Evolutionary conservation across 108 stramenopile genomes (phyloP), one percentile per base, ranked within the genome.

Genomic region (Craspedostauros australis): DNA sequence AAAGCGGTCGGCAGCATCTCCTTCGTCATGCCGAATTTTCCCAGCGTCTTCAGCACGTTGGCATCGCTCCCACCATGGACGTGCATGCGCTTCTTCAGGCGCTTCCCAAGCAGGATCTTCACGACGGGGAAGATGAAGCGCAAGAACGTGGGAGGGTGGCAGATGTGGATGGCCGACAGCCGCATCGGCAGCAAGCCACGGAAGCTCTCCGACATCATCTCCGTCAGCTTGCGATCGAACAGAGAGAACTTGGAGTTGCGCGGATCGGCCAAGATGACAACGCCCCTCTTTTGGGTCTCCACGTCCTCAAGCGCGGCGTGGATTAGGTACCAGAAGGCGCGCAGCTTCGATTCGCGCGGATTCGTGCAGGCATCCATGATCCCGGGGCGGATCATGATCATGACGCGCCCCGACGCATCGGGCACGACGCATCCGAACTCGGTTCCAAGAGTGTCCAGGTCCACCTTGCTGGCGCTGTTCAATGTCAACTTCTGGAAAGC

Each of bases 71-170:
- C 79, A 18, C 25, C 25, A 63, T 84, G 79, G 4, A 80, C 37
- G 19, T 26, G 32, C 16, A 84, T 48, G n/a, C 79, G 65, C 43
- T 80, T 66, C 43, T 60, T 50, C 50, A 77, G 38, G 12, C 73
- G 41, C 22, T 75, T 70, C 1, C 56, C 43, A 62, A 84, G 31
- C 42, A 80, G 58, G 0, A 77, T 15, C 37, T 73, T 75, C 14
- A 84, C 44, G 38, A 79, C 37, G 5, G 79, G 66, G 48, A 74
- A 78, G 9, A 84, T 23, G 2, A 75, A 11, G 12, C 31, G 50
- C 26, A 77, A 72, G 26, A 84, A 64, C 41, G 30, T 55, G 9
- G 81, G 77, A 12, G 83, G 83, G 32, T 80, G 64, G 39, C 73
- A 77, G 2, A 80, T 30, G 51, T 84, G 83, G 38, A 80, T 34